phyloP scores from a whole-genome alignment of 1,139 yeast genomes.

The Saccharomycopsis crataegensis region DNA sequence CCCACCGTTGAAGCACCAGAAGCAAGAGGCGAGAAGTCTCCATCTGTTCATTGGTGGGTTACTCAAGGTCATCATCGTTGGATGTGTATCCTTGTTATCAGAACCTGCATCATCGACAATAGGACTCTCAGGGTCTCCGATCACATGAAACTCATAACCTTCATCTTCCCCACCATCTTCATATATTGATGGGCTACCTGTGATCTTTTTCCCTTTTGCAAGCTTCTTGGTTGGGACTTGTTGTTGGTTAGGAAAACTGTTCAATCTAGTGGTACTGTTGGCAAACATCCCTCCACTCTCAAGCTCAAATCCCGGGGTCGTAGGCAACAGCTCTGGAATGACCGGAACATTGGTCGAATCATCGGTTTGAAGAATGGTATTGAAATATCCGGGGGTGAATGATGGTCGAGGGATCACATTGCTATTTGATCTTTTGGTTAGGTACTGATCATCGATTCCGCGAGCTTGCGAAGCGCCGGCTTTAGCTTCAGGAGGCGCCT shows the following conservation, averaged over 20 bases:
- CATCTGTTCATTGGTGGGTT: conserved; percentile 40
- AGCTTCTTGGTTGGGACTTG: neutral
- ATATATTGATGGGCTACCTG: too few relatives aligned
- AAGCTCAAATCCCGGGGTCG: conserved; percentile 30
- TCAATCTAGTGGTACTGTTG: neutral
- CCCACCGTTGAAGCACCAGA: conserved; percentile 35
- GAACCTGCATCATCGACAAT: neutral
- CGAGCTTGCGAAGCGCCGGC: too few relatives aligned
- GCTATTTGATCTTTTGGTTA: conserved; percentile 4
- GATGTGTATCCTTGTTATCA: neutral
- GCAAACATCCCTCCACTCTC: conserved; percentile 23
- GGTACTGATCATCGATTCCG: neutral
- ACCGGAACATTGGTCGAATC: conserved; percentile 16
- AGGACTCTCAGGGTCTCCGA: neutral
- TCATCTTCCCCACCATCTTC: neutral
- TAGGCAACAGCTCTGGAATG: conserved; percentile 29
- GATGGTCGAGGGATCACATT: neutral
- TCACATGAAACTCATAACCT: neutral
- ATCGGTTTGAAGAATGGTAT: neutral
- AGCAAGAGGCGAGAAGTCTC: conserved; percentile 36
- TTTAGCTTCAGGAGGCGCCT: too few relatives aligned
- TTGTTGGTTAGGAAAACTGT: conserved; percentile 17
- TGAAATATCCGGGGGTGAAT: conserved; percentile 5
- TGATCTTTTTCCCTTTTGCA: too few relatives aligned
- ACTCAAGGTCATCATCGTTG: conserved; percentile 25